Evolutionary conservation across 371 early-diverging fungal species (phyloP).

Genomic region (Polyrhizophydium stewartii): DNA sequence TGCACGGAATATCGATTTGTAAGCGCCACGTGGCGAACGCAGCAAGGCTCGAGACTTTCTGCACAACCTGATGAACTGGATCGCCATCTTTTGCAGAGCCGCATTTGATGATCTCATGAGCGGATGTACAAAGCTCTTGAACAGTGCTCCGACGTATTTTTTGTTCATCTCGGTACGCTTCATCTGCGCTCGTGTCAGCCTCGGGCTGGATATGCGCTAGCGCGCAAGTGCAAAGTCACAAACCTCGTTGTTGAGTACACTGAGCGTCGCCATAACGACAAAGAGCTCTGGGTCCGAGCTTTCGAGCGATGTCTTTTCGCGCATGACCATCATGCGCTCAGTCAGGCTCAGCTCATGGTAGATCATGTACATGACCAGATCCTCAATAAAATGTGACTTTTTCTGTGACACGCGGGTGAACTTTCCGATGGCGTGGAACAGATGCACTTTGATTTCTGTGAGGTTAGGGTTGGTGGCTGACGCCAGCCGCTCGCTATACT

Average conservation of each 20-base stretch:
- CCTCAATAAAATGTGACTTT: slow-evolving; percentile 29
- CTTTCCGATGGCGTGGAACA: slow-evolving; percentile 45
- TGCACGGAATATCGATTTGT: slow-evolving; percentile 1
- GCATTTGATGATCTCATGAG: slow-evolving; percentile 30
- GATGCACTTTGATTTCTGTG: slow-evolving; percentile 33
- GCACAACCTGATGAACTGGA: slow-evolving; percentile 44
- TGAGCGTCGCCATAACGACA: slow-evolving; percentile 34
- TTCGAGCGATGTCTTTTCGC: slow-evolving; percentile 7
- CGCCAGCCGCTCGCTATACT: background rate
- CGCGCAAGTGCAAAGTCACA: background rate
- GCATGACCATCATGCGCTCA: background rate
- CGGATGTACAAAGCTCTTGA: slow-evolving; percentile 40
- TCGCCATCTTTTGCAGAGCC: slow-evolving; percentile 37
- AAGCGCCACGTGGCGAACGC: background rate
- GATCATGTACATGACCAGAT: slow-evolving; percentile 38
- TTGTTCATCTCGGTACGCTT: slow-evolving; percentile 36
- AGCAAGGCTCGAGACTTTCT: background rate
- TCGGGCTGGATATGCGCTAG: background rate
- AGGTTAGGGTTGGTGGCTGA: background rate
- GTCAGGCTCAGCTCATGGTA: slow-evolving; percentile 30
- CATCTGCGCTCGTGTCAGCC: slow-evolving; percentile 17
- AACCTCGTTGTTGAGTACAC: slow-evolving; percentile 40
- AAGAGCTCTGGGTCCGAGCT: slow-evolving; percentile 13
- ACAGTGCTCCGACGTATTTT: slow-evolving; percentile 45
- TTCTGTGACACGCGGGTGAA: slow-evolving; percentile 27